Evolutionary conservation across 23 red algal genomes (phyloP).

Genomic region (Gracilariopsis chorda): DNA sequence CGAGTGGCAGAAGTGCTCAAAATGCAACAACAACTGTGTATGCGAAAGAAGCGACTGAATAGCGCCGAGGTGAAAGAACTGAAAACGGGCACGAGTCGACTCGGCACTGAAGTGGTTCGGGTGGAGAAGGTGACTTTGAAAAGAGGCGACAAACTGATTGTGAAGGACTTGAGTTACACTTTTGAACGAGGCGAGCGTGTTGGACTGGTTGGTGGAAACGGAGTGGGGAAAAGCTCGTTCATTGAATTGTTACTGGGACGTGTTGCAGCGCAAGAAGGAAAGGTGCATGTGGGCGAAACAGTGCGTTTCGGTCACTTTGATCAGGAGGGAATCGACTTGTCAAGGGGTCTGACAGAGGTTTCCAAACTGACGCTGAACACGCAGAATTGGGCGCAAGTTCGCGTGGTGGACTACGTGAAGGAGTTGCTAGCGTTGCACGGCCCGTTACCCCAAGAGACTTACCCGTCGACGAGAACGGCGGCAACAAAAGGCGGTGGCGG

Average conservation of each 20-base stretch:
- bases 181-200: slow-evolving; percentile 82
- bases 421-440: slow-evolving; percentile 30
- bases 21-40: slow-evolving; percentile 20
- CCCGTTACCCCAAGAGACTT: neutral
- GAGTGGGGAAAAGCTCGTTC: slow-evolving; percentile 82
- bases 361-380: neutral
- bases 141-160: slow-evolving; percentile 34
- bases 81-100: neutral
- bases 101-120: slow-evolving; percentile 56
- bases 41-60: slow-evolving; percentile 7
- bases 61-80: slow-evolving; percentile 9
- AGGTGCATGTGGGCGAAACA: slow-evolving; percentile 71
- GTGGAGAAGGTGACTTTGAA: slow-evolving; percentile 37
- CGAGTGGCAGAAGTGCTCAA: slow-evolving; percentile 72
- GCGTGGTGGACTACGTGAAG: slow-evolving; percentile 63
- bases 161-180: slow-evolving; percentile 65
- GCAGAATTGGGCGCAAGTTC: slow-evolving; percentile 5
- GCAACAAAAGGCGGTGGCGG: neutral
- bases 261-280: slow-evolving; percentile 39
- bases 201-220: slow-evolving; percentile 84
- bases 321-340: slow-evolving; percentile 64
- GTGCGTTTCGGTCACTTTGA: slow-evolving; percentile 81
- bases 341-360: neutral
- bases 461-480: neutral
- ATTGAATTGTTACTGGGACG: slow-evolving; percentile 35